Conservation (phyloP, 345 rosid species). For the Syzygium oleosum region DNA sequence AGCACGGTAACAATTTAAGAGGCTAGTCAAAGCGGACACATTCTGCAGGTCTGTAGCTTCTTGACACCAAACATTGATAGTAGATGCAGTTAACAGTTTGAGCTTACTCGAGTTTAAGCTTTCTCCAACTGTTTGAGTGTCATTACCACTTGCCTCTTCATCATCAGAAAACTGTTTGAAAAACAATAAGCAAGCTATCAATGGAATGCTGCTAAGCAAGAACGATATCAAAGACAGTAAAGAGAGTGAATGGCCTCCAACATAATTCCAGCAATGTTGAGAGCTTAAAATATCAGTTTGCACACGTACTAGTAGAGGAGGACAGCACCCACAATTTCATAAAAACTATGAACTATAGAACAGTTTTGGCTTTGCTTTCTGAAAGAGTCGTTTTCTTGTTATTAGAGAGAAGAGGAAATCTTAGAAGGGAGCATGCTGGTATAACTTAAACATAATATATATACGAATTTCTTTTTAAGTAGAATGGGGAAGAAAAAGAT, state of each 20-base stretch:
- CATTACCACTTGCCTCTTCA: conserved; percentile 28
- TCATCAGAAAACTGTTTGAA: conserved; percentile 36
- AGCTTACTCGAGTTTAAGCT: conserved; percentile 6
- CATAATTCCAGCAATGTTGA: not conserved
- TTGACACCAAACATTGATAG: conserved; percentile 37
- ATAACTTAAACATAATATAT: not conserved
- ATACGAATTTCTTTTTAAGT: too few species aligned
- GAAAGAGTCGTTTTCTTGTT: not conserved
- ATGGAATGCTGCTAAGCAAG: not conserved
- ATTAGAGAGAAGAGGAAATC: not conserved
- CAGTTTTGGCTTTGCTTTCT: not conserved
- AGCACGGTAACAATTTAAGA: conserved; percentile 72
- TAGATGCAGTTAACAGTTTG: conserved; percentile 35
- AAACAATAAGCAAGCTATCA: not conserved
- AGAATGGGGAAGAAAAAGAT: not conserved
- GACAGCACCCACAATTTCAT: not conserved
- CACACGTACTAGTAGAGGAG: not conserved
- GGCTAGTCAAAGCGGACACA: conserved; percentile 44
- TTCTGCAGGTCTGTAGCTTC: conserved; percentile 44
- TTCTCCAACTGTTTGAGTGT: conserved; percentile 21
- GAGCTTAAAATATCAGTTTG: not conserved
- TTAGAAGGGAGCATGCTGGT: not conserved
- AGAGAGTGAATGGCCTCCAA: not conserved
- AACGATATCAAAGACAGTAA: not conserved
- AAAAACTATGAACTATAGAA: not conserved